phyloP scores from a whole-genome alignment of 192 early-diverging fungal genomes.

The Piromyces finnis region DNA sequence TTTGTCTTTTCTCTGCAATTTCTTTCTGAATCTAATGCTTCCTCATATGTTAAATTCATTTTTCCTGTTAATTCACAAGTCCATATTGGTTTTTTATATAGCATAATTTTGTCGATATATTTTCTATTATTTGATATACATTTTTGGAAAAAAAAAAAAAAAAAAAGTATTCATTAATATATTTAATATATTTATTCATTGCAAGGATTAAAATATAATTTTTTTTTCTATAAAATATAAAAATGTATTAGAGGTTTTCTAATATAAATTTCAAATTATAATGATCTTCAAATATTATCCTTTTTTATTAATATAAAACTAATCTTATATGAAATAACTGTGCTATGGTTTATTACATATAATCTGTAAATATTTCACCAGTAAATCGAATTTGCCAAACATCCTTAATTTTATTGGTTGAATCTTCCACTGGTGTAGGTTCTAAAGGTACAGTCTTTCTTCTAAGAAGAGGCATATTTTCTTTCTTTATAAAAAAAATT shows the following conservation, averaged over 20 bases:
- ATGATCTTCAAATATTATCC: too few relatives aligned
- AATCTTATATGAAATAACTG: too few relatives aligned
- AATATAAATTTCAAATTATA: too few relatives aligned
- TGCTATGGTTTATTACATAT: slow-evolving; percentile 17
- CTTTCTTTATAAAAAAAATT: too few relatives aligned
- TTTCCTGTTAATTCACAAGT: slow-evolving; percentile 61
- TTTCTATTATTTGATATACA: not conserved
- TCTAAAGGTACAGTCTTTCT: not conserved
- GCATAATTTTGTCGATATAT: slow-evolving; percentile 5
- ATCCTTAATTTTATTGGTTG: slow-evolving; percentile 7
- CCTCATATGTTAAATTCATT: slow-evolving; percentile 52
- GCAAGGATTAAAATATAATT: too few relatives aligned
- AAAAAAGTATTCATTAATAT: too few relatives aligned
- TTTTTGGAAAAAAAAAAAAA: too few relatives aligned
- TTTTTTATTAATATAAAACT: too few relatives aligned
- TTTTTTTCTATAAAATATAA: too few relatives aligned
- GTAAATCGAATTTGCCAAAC: slow-evolving; percentile 33
- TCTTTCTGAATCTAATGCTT: slow-evolving; percentile 60
- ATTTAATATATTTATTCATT: too few relatives aligned
- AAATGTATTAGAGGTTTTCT: too few relatives aligned
- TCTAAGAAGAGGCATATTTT: not conserved
- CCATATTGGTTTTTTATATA: slow-evolving; percentile 59
- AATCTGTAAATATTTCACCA: slow-evolving; percentile 34
- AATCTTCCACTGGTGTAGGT: not conserved
- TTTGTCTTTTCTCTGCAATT: slow-evolving; percentile 36